A percentile compares a stretch with the other conserved stretches of the same genome.
Evolutionary conservation across 257 asterid species (phyloP).

Genomic region (Catharanthus roseus): DNA sequence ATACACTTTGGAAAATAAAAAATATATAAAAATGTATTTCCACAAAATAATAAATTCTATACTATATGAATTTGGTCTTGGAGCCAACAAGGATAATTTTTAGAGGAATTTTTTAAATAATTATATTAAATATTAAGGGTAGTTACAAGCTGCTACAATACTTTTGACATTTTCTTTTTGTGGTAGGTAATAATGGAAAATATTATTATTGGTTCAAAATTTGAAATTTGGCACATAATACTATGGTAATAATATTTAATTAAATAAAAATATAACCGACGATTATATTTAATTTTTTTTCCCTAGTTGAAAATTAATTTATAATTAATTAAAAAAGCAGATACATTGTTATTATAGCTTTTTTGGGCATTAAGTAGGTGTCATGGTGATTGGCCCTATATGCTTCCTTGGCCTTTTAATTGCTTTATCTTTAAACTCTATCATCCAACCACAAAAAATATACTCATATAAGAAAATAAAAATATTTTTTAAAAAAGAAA

Average conservation of each 20-base stretch:
- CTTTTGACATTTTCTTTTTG: neutral
- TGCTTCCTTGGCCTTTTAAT: constrained; percentile 50
- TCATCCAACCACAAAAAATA: constrained; percentile 69
- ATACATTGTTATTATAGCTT: constrained; percentile 33
- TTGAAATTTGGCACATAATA: neutral
- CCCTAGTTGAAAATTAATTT: constrained; percentile 4
- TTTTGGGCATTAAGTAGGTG: constrained; percentile 63
- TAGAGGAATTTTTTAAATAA: neutral
- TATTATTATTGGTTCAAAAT: neutral
- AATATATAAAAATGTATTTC: neutral
- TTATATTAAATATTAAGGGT: neutral
- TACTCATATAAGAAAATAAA: constrained; percentile 10
- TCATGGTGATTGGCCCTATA: constrained; percentile 65
- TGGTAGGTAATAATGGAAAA: neutral
- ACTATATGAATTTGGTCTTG: neutral
- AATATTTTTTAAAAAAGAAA: neutral
- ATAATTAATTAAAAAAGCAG: constrained; percentile 8
- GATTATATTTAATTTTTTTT: too few relatives aligned
- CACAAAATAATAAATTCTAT: neutral
- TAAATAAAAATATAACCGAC: too few relatives aligned
- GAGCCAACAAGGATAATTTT: constrained; percentile 18
- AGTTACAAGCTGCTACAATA: constrained; percentile 7
- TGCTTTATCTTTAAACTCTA: constrained; percentile 72
- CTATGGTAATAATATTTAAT: neutral
- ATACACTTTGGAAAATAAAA: neutral